Conservation (phyloP, 2,329 filamentous ascomycete species). For the Capronia epimyces region DNA sequence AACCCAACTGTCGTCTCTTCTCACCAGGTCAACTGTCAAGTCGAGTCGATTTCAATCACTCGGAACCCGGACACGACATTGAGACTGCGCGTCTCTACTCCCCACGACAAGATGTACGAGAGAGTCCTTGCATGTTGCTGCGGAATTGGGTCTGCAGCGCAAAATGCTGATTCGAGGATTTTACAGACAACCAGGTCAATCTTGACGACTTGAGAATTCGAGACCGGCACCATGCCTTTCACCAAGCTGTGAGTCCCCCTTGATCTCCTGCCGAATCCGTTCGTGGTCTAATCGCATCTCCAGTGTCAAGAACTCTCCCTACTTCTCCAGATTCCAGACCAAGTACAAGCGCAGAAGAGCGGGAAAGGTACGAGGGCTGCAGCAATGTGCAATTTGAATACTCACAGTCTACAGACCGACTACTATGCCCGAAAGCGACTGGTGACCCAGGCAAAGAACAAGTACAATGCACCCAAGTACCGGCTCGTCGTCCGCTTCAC, state of each 20-base stretch:
- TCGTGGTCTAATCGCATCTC: conserved; percentile 5
- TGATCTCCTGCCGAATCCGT: neutral
- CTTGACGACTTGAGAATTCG: conserved; percentile 22
- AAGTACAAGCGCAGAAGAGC: conserved; percentile 97
- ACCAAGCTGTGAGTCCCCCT: conserved; percentile 60
- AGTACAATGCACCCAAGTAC: conserved; percentile 99
- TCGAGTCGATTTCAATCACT: neutral
- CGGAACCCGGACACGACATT: neutral
- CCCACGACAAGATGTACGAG: conserved; percentile 26
- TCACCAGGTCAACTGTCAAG: neutral
- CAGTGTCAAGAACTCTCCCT: conserved; percentile 87
- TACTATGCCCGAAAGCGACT: conserved; percentile 99
- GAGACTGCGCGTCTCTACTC: conserved; percentile 32
- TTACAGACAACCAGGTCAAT: conserved; percentile 29
- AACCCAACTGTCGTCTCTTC: neutral
- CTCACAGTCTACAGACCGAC: conserved; percentile 64
- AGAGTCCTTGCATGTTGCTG: conserved; percentile 98
- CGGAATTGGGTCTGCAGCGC: conserved; percentile 89
- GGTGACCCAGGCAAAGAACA: conserved; percentile 99
- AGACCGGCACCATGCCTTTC: conserved; percentile 51
- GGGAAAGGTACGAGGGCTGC: conserved; percentile 51
- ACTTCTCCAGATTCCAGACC: conserved; percentile 98
- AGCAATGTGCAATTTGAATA: neutral
- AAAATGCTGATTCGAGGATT: conserved; percentile 97
- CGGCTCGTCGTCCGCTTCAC: conserved; percentile 98